phyloP scores from a whole-genome alignment of 352 stramenopile species.

The Globisporangium radiosum region DNA sequence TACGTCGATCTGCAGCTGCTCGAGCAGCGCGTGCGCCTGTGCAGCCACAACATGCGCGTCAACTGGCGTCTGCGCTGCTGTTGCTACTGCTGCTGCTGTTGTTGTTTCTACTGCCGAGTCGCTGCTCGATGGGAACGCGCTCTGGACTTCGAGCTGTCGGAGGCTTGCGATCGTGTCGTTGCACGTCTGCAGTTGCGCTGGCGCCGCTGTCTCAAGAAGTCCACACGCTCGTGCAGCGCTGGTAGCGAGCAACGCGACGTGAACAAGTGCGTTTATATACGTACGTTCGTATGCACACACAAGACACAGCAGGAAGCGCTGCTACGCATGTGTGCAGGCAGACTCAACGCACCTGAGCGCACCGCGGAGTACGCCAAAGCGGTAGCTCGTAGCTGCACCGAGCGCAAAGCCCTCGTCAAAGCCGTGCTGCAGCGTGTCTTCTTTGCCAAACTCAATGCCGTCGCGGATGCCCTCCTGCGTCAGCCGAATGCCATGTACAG shows the following conservation, averaged over 20 bases:
- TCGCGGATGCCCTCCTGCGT: slow-evolving; percentile 55
- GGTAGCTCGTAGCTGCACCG: slow-evolving; percentile 30
- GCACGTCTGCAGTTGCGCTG: background rate
- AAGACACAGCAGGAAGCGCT: too few species aligned
- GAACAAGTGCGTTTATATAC: too few species aligned
- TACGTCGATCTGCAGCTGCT: slow-evolving; percentile 3
- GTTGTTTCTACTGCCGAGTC: background rate
- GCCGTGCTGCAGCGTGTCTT: slow-evolving; percentile 59
- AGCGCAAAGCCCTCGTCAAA: slow-evolving; percentile 53
- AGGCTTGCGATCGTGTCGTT: background rate
- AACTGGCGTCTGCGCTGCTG: background rate
- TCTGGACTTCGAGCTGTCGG: slow-evolving; percentile 7
- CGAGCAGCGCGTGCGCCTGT: slow-evolving; percentile 1
- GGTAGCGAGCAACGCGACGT: too few species aligned
- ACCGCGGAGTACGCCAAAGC: slow-evolving; percentile 42
- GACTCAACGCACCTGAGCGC: slow-evolving; percentile 25
- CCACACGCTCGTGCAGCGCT: slow-evolving; percentile 7
- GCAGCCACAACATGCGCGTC: background rate
- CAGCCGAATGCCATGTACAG: too few species aligned
- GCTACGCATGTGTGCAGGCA: background rate
- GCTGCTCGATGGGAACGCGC: background rate
- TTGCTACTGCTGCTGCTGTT: background rate
- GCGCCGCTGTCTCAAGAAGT: background rate
- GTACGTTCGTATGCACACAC: too few species aligned
- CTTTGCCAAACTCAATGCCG: slow-evolving; percentile 62